These are phyloP conservation scores for Ampelomyces quisqualis DNA, from an alignment of 2,329 filamentous ascomycete species.

Conservation along the genomic window DNA sequence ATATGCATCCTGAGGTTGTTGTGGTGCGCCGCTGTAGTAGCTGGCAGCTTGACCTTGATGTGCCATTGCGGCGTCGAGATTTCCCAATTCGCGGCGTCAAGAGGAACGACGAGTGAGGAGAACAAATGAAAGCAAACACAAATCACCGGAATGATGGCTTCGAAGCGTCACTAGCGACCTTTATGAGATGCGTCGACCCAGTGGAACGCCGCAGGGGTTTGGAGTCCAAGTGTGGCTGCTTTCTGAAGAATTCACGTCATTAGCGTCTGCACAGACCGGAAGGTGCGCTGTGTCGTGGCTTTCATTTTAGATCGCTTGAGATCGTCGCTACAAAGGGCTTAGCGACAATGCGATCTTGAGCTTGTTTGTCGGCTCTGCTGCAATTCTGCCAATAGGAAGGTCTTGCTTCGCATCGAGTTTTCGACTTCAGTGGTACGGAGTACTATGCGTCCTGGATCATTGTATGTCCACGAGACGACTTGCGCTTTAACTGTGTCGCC, in stretches of 20 bases:
- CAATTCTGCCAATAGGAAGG: not conserved
- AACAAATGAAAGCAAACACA: not conserved
- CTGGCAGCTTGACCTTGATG: conserved; percentile 40
- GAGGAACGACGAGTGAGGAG: not conserved
- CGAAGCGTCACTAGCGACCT: conserved; percentile 3
- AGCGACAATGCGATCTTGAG: conserved; percentile 1
- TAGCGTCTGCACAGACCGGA: conserved; percentile 1
- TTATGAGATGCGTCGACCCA: conserved; percentile 2
- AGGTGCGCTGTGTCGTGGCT: conserved; percentile 16
- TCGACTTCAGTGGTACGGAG: too few relatives aligned
- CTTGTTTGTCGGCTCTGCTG: conserved; percentile 4
- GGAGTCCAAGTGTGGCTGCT: conserved; percentile 3
- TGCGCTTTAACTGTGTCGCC: not conserved
- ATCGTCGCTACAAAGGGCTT: conserved; percentile 10
- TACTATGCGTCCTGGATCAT: not conserved
- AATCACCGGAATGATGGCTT: conserved; percentile 3
- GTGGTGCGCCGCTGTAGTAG: conserved; percentile 42
- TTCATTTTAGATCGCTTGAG: conserved; percentile 7
- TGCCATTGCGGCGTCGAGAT: conserved; percentile 25
- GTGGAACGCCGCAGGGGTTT: conserved; percentile 2
- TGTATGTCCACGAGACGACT: not conserved
- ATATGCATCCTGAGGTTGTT: conserved; percentile 24
- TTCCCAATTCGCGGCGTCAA: not conserved
- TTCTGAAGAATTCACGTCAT: conserved; percentile 6
- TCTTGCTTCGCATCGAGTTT: not conserved